These are phyloP conservation scores for Cryphonectria nitschkei DNA, from an alignment of 2,329 filamentous ascomycete genomes.

Conservation along the genomic window DNA sequence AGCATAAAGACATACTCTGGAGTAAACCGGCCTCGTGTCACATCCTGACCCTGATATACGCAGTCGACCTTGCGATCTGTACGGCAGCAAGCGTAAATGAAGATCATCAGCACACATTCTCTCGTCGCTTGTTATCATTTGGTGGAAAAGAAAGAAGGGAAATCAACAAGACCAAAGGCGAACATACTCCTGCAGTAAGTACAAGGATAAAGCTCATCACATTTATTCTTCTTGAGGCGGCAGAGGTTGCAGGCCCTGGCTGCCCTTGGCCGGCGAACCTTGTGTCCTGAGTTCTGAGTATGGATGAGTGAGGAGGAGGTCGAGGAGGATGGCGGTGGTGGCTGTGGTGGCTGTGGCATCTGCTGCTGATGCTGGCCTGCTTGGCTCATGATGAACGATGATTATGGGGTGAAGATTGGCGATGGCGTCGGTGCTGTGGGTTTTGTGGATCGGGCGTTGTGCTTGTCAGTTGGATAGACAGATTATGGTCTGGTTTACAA, in stretches of 20 bases:
- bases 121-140: no score
- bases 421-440: not conserved
- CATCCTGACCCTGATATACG: slow-evolving; percentile 36
- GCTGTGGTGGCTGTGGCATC: not conserved
- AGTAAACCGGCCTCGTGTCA: slow-evolving; percentile 30
- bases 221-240: slow-evolving; percentile 52
- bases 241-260: slow-evolving; percentile 51
- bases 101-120: not conserved
- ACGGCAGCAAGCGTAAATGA: not conserved
- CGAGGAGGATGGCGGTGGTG: not conserved
- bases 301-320: slow-evolving; percentile 7
- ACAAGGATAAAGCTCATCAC: slow-evolving; percentile 46
- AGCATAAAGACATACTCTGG: slow-evolving; percentile 30
- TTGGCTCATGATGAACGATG: slow-evolving; percentile 10
- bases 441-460: not conserved
- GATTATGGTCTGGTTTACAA: not conserved
- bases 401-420: not conserved
- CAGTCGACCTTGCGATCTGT: slow-evolving; percentile 35
- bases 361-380: not conserved
- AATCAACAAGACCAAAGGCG: not conserved
- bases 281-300: slow-evolving; percentile 27
- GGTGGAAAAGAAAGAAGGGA: no score
- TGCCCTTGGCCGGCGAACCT: slow-evolving; percentile 41
- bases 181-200: slow-evolving; percentile 47
- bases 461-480: not conserved